Conservation (phyloP, 257 asterid genomes). For the Perilla frutescens region DNA sequence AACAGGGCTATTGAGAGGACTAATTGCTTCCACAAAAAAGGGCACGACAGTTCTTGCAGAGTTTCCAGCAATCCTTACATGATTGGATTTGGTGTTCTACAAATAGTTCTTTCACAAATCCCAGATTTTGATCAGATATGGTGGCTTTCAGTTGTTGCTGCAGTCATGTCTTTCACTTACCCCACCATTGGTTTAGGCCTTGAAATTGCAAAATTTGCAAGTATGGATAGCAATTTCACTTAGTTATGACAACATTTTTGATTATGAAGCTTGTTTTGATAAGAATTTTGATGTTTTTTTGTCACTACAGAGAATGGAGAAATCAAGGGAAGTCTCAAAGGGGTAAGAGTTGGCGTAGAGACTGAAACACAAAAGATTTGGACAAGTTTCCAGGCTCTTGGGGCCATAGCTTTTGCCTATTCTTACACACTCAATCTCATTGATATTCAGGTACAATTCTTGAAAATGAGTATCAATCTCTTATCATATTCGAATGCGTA, state of each 20-base stretch:
- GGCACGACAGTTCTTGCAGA: slow-evolving; percentile 44
- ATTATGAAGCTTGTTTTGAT: not conserved
- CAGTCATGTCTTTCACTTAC: slow-evolving; percentile 76
- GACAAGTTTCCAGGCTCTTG: slow-evolving; percentile 73
- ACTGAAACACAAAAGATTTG: slow-evolving; percentile 71
- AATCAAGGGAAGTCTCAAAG: slow-evolving; percentile 55
- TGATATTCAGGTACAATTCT: slow-evolving; percentile 62
- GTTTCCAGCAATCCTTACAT: slow-evolving; percentile 58
- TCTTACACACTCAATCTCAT: slow-evolving; percentile 67
- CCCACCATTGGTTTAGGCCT: slow-evolving; percentile 78
- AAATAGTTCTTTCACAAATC: slow-evolving; percentile 69
- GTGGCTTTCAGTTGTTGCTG: slow-evolving; percentile 77
- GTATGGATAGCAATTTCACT: slow-evolving; percentile 33
- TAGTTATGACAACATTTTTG: not conserved
- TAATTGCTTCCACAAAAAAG: slow-evolving; percentile 42
- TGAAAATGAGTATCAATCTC: not conserved
- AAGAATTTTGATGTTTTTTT: not conserved
- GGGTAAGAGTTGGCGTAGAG: slow-evolving; percentile 61
- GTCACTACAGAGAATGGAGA: slow-evolving; percentile 45
- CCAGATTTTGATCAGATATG: slow-evolving; percentile 69
- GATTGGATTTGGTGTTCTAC: slow-evolving; percentile 61
- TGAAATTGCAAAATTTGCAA: slow-evolving; percentile 61
- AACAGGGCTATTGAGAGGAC: slow-evolving; percentile 52
- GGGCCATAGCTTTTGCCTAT: slow-evolving; percentile 80
- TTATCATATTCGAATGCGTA: not conserved